A percentile compares a stretch with the other conserved stretches of the same genome.
Conservation (phyloP, 163 green algal genomes). For the Coccomyxa subellipsoidea region DNA sequence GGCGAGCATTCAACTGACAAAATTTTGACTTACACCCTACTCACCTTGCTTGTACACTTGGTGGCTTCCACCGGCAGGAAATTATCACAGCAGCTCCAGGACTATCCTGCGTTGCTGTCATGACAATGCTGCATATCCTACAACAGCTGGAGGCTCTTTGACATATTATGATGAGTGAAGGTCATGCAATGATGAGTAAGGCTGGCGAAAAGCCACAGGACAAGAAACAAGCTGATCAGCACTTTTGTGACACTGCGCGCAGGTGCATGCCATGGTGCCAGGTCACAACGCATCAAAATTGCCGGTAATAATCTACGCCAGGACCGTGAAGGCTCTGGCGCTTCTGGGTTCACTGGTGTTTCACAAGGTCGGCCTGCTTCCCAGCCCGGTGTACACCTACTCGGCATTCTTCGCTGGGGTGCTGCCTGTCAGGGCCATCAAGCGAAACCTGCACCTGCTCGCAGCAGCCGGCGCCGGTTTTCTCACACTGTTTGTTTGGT, state of each 20-base stretch:
- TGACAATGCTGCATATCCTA: no score
- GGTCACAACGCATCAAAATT: neutral
- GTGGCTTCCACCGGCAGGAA: no score
- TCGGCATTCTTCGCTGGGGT: neutral
- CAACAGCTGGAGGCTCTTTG: no score
- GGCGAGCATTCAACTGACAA: neutral
- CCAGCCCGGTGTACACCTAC: neutral
- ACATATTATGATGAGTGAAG: no score
- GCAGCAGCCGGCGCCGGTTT: neutral
- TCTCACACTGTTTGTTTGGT: neutral
- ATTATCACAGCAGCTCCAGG: no score
- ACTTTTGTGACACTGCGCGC: no score
- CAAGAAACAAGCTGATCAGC: no score
- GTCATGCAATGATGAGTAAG: no score
- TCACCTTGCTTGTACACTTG: no score
- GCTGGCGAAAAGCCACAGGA: no score
- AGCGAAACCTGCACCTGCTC: neutral
- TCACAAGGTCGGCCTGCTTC: neutral
- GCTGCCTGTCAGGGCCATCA: neutral
- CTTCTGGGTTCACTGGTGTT: neutral
- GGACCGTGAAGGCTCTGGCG: neutral
- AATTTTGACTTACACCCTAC: no score
- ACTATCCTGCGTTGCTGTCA: no score
- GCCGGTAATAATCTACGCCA: neutral
- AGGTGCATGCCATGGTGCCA: neutral